Evolutionary conservation across 805 yeast species (phyloP).

Genomic region (Lipomyces mesembrius): DNA sequence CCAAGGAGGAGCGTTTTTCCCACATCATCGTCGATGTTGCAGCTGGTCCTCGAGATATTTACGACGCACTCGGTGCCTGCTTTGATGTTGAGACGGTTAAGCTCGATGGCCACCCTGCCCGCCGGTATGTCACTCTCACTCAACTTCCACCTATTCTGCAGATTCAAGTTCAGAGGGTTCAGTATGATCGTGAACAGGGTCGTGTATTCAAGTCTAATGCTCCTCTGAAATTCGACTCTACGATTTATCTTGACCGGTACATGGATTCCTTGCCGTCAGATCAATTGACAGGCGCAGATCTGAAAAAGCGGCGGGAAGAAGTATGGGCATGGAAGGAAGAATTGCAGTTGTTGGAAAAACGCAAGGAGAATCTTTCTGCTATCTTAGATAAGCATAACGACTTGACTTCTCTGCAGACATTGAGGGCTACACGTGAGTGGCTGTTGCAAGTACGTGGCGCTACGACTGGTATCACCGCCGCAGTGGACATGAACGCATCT

Average conservation of each 20-base stretch:
- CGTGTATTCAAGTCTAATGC: conserved; percentile 82
- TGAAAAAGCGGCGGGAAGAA: conserved; percentile 60
- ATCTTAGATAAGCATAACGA: conserved; percentile 15
- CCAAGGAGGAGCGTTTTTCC: conserved; percentile 72
- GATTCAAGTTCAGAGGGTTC: conserved; percentile 91
- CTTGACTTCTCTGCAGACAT: conserved; percentile 22
- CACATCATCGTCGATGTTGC: conserved; percentile 84
- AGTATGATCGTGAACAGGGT: conserved; percentile 73
- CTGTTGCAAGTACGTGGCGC: conserved; percentile 18
- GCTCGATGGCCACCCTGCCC: conserved; percentile 70
- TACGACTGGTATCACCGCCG: conserved; percentile 1
- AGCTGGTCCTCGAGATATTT: conserved; percentile 84
- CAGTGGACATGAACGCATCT: conserved; percentile 1
- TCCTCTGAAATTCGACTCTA: conserved; percentile 79
- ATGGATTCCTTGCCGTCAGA: conserved; percentile 53
- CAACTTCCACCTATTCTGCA: conserved; percentile 82
- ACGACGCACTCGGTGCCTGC: conserved; percentile 86
- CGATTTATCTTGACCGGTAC: conserved; percentile 84
- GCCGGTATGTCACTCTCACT: conserved; percentile 71
- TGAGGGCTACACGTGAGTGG: conserved; percentile 34
- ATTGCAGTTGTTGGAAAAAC: conserved; percentile 51
- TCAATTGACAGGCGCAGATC: conserved; percentile 47
- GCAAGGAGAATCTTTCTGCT: conserved; percentile 49
- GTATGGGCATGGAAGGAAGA: conserved; percentile 65
- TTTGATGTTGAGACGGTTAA: conserved; percentile 73